A percentile compares a stretch with the other conserved stretches of the same genome.
Conservation (phyloP, 495 filamentous ascomycete species). For the Usnea hakonensis region DNA sequence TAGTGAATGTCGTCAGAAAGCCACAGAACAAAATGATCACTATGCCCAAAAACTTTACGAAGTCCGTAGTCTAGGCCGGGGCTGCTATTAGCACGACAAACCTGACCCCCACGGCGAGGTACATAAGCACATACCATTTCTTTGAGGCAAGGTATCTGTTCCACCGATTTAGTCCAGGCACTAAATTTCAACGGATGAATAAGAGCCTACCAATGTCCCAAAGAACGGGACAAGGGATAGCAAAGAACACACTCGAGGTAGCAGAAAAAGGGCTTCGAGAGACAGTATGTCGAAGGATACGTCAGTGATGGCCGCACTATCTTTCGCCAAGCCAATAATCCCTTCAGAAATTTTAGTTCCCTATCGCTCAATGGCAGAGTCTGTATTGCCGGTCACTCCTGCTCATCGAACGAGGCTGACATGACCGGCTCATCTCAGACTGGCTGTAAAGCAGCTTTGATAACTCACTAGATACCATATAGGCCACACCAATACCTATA, state of each 20-base stretch:
- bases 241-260: slow-evolving; percentile 80
- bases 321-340: slow-evolving; percentile 60
- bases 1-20: slow-evolving; percentile 86
- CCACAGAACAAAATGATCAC: slow-evolving; percentile 57
- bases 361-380: slow-evolving; percentile 2
- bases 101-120: background rate
- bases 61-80: slow-evolving; percentile 65
- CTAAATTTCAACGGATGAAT: slow-evolving; percentile 11
- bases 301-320: slow-evolving; percentile 57
- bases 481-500: slow-evolving; percentile 70
- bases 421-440: background rate
- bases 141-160: slow-evolving; percentile 72
- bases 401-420: background rate
- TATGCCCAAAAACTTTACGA: slow-evolving; percentile 83
- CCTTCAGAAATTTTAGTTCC: slow-evolving; percentile 6
- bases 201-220: slow-evolving; percentile 56
- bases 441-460: background rate
- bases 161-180: slow-evolving; percentile 27
- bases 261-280: slow-evolving; percentile 81
- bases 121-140: slow-evolving; percentile 55
- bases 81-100: slow-evolving; percentile 27
- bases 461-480: slow-evolving; percentile 61
- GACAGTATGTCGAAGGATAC: slow-evolving; percentile 81
- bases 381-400: background rate
- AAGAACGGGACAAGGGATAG: slow-evolving; percentile 87